Evolutionary conservation across 2,329 filamentous ascomycete genomes (phyloP).

Genomic region (Hypoxylon sp.): DNA sequence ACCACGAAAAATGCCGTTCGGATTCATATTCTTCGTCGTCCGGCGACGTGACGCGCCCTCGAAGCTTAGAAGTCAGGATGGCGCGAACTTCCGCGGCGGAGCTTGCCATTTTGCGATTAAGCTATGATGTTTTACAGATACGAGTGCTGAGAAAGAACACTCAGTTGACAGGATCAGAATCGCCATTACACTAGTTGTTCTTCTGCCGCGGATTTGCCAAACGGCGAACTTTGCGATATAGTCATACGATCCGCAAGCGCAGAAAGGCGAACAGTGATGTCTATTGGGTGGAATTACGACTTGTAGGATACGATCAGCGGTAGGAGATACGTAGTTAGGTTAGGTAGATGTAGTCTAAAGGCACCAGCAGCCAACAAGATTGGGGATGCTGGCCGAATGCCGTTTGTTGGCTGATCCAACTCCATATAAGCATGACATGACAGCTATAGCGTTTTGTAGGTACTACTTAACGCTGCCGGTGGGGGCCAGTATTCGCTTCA

Average conservation of each 20-base stretch:
- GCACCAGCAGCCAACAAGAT: too few relatives aligned
- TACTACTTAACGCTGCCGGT: too few relatives aligned
- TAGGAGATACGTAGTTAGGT: background rate
- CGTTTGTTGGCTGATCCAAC: too few relatives aligned
- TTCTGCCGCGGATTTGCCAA: background rate
- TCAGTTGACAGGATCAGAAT: background rate
- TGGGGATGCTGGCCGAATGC: too few relatives aligned
- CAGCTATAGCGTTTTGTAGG: too few relatives aligned
- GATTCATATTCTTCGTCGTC: background rate
- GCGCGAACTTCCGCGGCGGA: background rate
- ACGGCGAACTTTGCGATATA: background rate
- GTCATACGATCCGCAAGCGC: background rate
- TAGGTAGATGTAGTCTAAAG: background rate
- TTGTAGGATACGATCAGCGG: background rate
- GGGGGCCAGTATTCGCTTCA: too few relatives aligned
- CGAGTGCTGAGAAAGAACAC: background rate
- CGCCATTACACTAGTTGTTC: background rate
- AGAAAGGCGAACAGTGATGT: background rate
- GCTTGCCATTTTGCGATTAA: background rate
- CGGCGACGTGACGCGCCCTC: background rate
- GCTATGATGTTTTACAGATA: background rate
- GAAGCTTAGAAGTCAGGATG: background rate
- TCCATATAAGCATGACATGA: too few relatives aligned
- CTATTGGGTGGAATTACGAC: background rate
- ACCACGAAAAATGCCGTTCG: background rate